Evolutionary conservation across 371 early-diverging fungal genomes (phyloP), one percentile per base, ranked within the genome.

Genomic region (Saksenaea vasiformis): DNA sequence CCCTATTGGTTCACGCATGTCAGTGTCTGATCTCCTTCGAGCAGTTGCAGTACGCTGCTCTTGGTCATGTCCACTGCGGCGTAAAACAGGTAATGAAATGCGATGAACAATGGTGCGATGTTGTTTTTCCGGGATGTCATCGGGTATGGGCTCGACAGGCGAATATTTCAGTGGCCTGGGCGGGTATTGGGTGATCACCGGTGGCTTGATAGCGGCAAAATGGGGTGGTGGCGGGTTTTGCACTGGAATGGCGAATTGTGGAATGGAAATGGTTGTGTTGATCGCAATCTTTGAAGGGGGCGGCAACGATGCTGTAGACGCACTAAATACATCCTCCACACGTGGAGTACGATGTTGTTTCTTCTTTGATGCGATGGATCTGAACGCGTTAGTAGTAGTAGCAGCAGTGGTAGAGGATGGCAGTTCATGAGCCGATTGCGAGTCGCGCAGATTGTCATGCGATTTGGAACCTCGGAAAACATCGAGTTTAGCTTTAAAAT

Each of bases 171-270:
- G 47, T 14, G 72, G 72, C 34, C 62, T 71, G 1, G 72, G 72
- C 53, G 72, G 72, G 58, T 71, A 71, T 36, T 73, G 70, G 10
- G 70, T 73, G 10, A 73, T 73, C 28, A 73, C 56, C 1, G 67
- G 67, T 55, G 67, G 67, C 39, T 66, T 65, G 24, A 68, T 56
- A 34, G 41, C 41, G 4, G 56, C 37, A 11, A 28, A 34, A 36
- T 59, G 36, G 37, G 34, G 38, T 39, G 17, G 37, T 41, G 43
- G 34, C 44, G 54, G 24, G 47, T 57, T 36, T 11, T 44, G 34
- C 47, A 43, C 13, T 10, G 61, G 35, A 26, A 47, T 47, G 5
- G 51, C 51, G 9, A 19, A 43, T 11, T 61, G 35, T 19, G 65
- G 41, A 3, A 64, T 57, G 28, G 57, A 51, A 31, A 71, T 65